phyloP scores from a whole-genome alignment of 768 basidiomycete genomes.

The Amyloporia xantha region DNA sequence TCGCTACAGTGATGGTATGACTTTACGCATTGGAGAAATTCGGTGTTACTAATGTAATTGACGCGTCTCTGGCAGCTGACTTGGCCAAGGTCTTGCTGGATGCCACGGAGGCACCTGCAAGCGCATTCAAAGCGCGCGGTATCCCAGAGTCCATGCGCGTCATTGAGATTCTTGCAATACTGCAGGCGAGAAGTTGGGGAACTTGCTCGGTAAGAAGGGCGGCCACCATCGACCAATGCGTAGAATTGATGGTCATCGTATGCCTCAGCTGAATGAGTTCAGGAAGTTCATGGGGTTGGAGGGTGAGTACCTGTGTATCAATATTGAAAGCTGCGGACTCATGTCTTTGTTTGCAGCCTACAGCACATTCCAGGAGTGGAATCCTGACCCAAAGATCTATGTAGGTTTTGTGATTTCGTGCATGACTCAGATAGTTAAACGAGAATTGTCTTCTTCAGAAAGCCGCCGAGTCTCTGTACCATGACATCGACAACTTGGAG shows the following conservation, averaged over 20 bases:
- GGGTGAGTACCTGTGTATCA: conserved; percentile 31
- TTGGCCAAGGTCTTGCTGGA: conserved; percentile 38
- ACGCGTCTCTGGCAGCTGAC: conserved; percentile 11
- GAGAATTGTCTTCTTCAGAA: conserved; percentile 34
- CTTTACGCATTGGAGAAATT: no score
- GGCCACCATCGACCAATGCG: background rate
- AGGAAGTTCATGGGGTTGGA: conserved; percentile 64
- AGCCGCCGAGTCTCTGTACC: conserved; percentile 60
- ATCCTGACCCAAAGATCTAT: conserved; percentile 48
- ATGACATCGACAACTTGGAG: conserved; percentile 72
- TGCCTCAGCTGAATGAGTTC: conserved; percentile 54
- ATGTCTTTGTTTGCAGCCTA: conserved; percentile 39
- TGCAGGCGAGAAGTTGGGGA: conserved; percentile 49
- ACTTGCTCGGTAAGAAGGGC: conserved; percentile 18
- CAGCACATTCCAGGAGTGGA: conserved; percentile 64
- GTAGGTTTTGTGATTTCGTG: conserved; percentile 27
- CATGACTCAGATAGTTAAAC: background rate
- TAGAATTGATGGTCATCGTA: background rate
- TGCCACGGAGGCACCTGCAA: conserved; percentile 40
- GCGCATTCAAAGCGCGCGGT: conserved; percentile 41
- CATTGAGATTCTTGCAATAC: conserved; percentile 51
- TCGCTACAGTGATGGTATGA: conserved; percentile 27
- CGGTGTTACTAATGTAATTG: no score
- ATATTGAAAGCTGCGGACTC: background rate
- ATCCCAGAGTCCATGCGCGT: conserved; percentile 41